Evolutionary conservation across 1,284 basidiomycete species (phyloP).

Genomic region (Irpex sp.): DNA sequence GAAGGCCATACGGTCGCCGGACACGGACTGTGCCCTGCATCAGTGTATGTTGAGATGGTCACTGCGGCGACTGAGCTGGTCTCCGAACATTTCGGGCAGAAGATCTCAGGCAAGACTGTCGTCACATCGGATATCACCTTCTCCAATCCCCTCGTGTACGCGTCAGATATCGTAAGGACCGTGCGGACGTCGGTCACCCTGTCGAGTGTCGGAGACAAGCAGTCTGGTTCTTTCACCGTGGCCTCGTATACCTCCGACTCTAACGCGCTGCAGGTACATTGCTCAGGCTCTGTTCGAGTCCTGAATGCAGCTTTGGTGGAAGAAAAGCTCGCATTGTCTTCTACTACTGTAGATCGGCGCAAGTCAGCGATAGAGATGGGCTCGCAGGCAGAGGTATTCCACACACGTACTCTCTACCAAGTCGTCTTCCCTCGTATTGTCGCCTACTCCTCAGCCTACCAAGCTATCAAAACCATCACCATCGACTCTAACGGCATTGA

Average conservation of each 20-base stretch:
- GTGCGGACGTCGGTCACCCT: conserved; percentile 41
- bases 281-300: conserved; percentile 42
- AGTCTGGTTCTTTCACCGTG: conserved; percentile 43
- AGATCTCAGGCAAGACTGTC: conserved; percentile 31
- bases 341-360: conserved; percentile 33
- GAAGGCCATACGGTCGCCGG: conserved; percentile 58
- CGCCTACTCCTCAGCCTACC: conserved; percentile 56
- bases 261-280: conserved; percentile 33
- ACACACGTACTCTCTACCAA: conserved; percentile 56
- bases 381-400: conserved; percentile 42
- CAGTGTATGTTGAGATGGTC: conserved; percentile 59
- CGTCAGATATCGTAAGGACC: conserved; percentile 23
- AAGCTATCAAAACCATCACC: conserved; percentile 50
- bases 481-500: conserved; percentile 47
- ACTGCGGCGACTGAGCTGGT: conserved; percentile 40
- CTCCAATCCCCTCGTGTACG: conserved; percentile 52
- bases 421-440: conserved; percentile 67
- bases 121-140: conserved; percentile 45
- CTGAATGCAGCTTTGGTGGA: conserved; percentile 28
- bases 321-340: conserved; percentile 36
- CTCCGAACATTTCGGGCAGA: conserved; percentile 27
- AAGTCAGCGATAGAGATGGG: conserved; percentile 28
- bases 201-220: conserved; percentile 13
- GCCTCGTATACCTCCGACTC: conserved; percentile 30
- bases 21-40: conserved; percentile 61